Conservation (phyloP, 176 grass and related monocot species). For the Poa annua region DNA sequence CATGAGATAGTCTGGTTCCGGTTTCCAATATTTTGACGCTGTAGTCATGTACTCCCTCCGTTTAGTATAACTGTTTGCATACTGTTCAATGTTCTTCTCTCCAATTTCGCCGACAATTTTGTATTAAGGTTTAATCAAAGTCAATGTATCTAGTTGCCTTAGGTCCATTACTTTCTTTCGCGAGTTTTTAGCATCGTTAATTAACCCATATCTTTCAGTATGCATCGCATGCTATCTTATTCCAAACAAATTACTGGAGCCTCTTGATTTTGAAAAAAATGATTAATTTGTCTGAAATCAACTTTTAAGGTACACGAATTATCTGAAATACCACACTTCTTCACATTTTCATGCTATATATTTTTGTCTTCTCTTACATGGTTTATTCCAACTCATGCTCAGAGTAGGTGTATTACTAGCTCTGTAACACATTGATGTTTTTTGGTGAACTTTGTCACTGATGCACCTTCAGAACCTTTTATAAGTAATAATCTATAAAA, state of each 20-base stretch:
- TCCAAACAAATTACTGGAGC: slow-evolving; percentile 66
- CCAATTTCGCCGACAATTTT: background rate
- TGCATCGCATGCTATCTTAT: slow-evolving; percentile 59
- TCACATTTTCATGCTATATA: background rate
- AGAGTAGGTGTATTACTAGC: background rate
- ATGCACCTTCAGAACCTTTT: no score
- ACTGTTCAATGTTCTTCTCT: background rate
- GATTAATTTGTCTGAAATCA: slow-evolving; percentile 73
- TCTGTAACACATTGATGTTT: no score
- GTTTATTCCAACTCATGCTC: background rate
- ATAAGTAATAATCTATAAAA: no score
- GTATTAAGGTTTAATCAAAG: background rate
- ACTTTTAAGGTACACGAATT: slow-evolving; percentile 68
- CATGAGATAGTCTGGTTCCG: background rate
- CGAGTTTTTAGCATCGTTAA: background rate
- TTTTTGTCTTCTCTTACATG: background rate
- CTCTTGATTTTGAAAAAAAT: slow-evolving; percentile 68
- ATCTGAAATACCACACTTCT: slow-evolving; percentile 4
- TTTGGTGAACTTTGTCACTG: no score
- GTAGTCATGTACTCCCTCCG: no score
- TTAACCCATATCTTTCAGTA: slow-evolving; percentile 38
- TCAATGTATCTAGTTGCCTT: background rate
- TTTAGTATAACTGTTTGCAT: background rate
- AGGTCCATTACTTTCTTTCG: background rate
- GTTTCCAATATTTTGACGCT: background rate